Conservation (phyloP, 2,329 filamentous ascomycete genomes). For the Colletotrichum tabaci region DNA sequence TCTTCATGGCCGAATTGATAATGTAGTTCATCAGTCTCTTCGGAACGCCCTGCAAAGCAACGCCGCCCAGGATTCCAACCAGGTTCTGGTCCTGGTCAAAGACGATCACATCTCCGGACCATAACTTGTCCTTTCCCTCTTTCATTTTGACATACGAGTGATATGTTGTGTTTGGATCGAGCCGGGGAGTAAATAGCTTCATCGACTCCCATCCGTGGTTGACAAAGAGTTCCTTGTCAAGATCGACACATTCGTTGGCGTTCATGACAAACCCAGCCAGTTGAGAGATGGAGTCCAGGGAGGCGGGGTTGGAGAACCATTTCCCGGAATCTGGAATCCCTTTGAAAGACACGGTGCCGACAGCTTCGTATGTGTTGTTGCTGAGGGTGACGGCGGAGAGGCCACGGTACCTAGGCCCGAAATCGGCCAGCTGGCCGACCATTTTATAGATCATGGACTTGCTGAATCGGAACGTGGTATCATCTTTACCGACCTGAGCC, state of each 20-base stretch:
- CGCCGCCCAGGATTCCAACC: constrained; percentile 64
- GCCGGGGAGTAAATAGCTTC: constrained; percentile 61
- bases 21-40: constrained; percentile 77
- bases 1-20: constrained; percentile 60
- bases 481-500: constrained; percentile 70
- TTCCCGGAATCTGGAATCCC: constrained; percentile 60
- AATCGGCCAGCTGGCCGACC: constrained; percentile 70
- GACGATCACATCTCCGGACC: constrained; percentile 68
- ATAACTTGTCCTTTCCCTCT: constrained; percentile 62
- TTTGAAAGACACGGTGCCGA: constrained; percentile 61
- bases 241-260: constrained; percentile 69
- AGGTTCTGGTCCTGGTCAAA: constrained; percentile 66
- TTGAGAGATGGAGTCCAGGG: constrained; percentile 71
- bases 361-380: constrained; percentile 59
- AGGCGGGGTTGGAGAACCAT: constrained; percentile 70
- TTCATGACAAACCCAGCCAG: constrained; percentile 75
- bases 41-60: constrained; percentile 78
- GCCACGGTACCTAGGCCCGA: constrained; percentile 66
- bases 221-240: constrained; percentile 69
- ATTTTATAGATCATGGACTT: constrained; percentile 85
- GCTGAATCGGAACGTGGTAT: constrained; percentile 79
- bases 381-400: constrained; percentile 72
- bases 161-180: constrained; percentile 62
- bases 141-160: constrained; percentile 72
- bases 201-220: constrained; percentile 72